Conservation (phyloP, 2,329 filamentous ascomycete species). For the Ceratocystis cacaofunesta region DNA sequence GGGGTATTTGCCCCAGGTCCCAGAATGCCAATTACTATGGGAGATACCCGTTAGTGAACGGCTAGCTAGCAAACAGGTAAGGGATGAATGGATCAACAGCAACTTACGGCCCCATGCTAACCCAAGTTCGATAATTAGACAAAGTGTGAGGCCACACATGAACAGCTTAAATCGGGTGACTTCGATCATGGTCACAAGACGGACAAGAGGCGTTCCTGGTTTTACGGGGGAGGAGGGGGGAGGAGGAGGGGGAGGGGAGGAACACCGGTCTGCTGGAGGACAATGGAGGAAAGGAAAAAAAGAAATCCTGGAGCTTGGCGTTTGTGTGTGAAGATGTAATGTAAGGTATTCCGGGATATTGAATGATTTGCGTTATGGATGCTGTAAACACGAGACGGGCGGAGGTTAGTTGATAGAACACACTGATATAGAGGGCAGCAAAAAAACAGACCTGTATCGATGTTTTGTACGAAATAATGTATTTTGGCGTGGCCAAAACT, state of each 20-base stretch:
- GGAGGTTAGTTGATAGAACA: background rate
- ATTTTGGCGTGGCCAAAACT: background rate
- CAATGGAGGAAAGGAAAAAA: background rate
- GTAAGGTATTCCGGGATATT: background rate
- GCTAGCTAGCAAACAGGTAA: background rate
- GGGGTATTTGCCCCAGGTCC: slow-evolving; percentile 28
- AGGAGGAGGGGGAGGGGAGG: no score
- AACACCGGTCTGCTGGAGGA: no score
- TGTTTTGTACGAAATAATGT: background rate
- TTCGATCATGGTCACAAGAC: slow-evolving; percentile 7
- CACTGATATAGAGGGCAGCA: background rate
- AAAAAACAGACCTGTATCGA: background rate
- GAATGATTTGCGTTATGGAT: background rate
- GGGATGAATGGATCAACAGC: no score
- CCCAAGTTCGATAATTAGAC: slow-evolving; percentile 52
- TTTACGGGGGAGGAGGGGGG: no score
- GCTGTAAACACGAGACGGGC: background rate
- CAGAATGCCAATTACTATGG: slow-evolving; percentile 35
- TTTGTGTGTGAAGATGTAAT: background rate
- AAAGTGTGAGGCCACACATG: slow-evolving; percentile 7
- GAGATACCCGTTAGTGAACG: background rate
- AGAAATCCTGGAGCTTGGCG: background rate
- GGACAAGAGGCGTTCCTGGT: background rate
- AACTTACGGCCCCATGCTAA: slow-evolving; percentile 55
- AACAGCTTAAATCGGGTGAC: slow-evolving; percentile 5